Conservation (phyloP, 345 rosid genomes). For the Acer yangbiense region DNA sequence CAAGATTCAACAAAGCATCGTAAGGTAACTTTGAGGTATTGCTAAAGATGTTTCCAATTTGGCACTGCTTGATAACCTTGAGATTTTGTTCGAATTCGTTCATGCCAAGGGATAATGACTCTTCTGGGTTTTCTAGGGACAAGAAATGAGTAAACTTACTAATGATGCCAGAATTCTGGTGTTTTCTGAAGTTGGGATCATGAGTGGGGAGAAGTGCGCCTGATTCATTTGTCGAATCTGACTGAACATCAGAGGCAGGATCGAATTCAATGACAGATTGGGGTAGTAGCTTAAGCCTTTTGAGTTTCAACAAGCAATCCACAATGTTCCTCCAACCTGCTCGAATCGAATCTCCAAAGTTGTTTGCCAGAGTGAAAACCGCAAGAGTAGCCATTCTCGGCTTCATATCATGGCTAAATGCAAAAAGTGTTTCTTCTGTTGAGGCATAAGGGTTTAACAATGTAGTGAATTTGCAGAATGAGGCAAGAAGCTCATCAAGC, state of each 20-base stretch:
- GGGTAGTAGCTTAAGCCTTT: slow-evolving; percentile 85
- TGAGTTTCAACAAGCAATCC: slow-evolving; percentile 85
- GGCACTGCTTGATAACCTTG: slow-evolving; percentile 82
- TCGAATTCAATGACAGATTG: slow-evolving; percentile 65
- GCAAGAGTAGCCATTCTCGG: slow-evolving; percentile 92
- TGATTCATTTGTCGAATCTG: slow-evolving; percentile 38
- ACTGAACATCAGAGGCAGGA: slow-evolving; percentile 31
- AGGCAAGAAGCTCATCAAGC: slow-evolving; percentile 83
- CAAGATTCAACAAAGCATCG: slow-evolving; percentile 63
- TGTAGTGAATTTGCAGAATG: slow-evolving; percentile 83
- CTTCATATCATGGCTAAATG: slow-evolving; percentile 81
- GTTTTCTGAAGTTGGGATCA: slow-evolving; percentile 42
- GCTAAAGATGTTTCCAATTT: slow-evolving; percentile 72
- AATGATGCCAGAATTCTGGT: slow-evolving; percentile 43
- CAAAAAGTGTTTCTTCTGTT: slow-evolving; percentile 80
- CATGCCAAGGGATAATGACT: slow-evolving; percentile 70
- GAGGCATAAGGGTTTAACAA: slow-evolving; percentile 86
- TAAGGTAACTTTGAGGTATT: slow-evolving; percentile 54
- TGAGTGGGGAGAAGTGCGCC: slow-evolving; percentile 37
- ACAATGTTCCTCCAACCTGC: slow-evolving; percentile 95
- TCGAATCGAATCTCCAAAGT: slow-evolving; percentile 70
- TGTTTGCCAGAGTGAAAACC: slow-evolving; percentile 80
- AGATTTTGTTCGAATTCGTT: slow-evolving; percentile 87
- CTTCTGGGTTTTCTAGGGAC: slow-evolving; percentile 77
- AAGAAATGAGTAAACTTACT: slow-evolving; percentile 73